Base-by-base conservation (phyloP, 139 green algal species). In the Chlamydomonas urium region DNA sequence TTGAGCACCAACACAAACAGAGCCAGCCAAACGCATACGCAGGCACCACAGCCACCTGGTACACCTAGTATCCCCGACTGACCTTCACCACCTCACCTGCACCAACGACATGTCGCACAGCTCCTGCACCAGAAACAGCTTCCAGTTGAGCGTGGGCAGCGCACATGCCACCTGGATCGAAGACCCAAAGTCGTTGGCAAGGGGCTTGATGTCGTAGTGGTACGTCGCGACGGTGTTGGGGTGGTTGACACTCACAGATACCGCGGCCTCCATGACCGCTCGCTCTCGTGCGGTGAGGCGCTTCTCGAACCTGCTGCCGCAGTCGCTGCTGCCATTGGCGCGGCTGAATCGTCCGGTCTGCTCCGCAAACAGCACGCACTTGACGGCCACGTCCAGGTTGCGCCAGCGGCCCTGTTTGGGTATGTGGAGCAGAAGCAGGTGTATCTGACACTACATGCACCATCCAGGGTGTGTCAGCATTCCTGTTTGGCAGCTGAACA, bases 121-220 rank as follows among this genome's bases (percentile, higher is more conserved):
- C 42, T 53, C 42, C 42, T 53, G 71, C 60, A 77, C 42, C 31
- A 67, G 5, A 33, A 67, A 66, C 62, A 69, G 62, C 62, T 69
- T 69, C 42, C 42, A 53, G 17, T 53, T 53, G 42, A 53, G 42
- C 42, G 42, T 17, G 42, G 42, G 42, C 42, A 53, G 42, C 42
- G 42, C 10, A n/a, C 17, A n/a, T 53, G 42, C 42, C 42, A 53
- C 42, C 14, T 10, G 10, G 42, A 53, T 53, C 14, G 14, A 10
- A 17, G 42, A 17, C 14, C 42, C 42, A 17, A 53, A 53, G 42
- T 53, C 17, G 42, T 53, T 53, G 42, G 14, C 42, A 17, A 53
- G 42, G 14, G 42, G 14, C 42, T 53, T 53, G 42, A 53, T 53
- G 14, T 53, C 57, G 29, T 37, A 4, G 57, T 37, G 57, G 23